Evolutionary conservation across 176 grass and related monocot genomes (phyloP).

Genomic region (Panicum miliaceum): DNA sequence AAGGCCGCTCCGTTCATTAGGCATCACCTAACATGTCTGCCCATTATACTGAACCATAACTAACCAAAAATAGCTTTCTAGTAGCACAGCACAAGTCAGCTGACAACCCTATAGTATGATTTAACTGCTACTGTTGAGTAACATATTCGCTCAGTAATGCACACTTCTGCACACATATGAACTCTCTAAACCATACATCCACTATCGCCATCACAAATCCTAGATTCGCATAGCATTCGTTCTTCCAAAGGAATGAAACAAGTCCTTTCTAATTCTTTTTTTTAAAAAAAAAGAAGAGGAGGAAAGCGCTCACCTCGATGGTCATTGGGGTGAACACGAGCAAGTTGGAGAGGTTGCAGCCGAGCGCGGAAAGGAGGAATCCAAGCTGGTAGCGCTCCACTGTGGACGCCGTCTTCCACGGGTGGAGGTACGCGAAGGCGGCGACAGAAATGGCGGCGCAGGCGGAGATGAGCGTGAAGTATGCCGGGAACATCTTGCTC

Average conservation of each 20-base stretch:
- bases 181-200: neutral
- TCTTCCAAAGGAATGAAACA: neutral
- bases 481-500: conserved; percentile 96
- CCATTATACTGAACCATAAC: conserved; percentile 2
- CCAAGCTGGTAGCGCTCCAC: conserved; percentile 87
- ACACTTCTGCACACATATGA: too few relatives aligned
- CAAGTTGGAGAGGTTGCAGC: conserved; percentile 87
- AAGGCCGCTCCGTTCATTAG: neutral
- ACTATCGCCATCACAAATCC: neutral
- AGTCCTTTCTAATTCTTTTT: neutral
- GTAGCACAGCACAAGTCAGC: neutral
- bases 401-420: conserved; percentile 74
- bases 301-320: conserved; percentile 62
- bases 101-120: neutral
- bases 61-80: conserved; percentile 12
- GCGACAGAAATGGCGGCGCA: conserved; percentile 77
- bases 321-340: conserved; percentile 97
- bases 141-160: too few relatives aligned
- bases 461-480: conserved; percentile 74
- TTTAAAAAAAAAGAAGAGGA: too few relatives aligned
- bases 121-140: neutral
- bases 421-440: conserved; percentile 90
- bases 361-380: conserved; percentile 78
- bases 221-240: neutral
- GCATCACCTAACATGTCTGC: neutral